Percentiles rank a stretch among this genome's conserved stretches.
These are phyloP conservation scores for Metarhizium anisopliae DNA, from an alignment of 2,329 filamentous ascomycete species.

Conservation along the genomic window DNA sequence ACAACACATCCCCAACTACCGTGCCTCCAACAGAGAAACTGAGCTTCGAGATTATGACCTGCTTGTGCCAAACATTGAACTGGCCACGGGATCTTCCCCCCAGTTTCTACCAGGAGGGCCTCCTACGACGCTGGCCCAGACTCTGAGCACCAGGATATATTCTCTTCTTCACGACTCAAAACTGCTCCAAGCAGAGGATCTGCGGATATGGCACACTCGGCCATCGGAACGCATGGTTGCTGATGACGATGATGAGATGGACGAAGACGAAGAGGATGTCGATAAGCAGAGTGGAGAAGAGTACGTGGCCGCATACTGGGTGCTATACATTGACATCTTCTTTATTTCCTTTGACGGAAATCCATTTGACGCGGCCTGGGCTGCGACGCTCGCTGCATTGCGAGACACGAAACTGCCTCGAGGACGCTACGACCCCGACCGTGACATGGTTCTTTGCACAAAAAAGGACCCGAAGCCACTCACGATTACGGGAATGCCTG, in stretches of 20 bases:
- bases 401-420: constrained; percentile 66
- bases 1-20: constrained; percentile 61
- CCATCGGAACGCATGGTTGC: constrained; percentile 37
- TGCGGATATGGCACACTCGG: constrained; percentile 63
- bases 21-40: constrained; percentile 30
- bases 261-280: constrained; percentile 24
- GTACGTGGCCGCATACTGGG: constrained; percentile 80
- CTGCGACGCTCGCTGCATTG: constrained; percentile 72
- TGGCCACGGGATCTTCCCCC: constrained; percentile 84
- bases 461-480: constrained; percentile 46
- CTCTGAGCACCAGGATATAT: constrained; percentile 71
- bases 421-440: constrained; percentile 77
- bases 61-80: constrained; percentile 86
- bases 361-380: constrained; percentile 85
- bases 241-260: constrained; percentile 30
- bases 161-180: constrained; percentile 64
- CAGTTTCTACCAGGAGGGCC: constrained; percentile 77
- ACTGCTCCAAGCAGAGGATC: constrained; percentile 55
- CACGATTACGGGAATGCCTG: constrained; percentile 55
- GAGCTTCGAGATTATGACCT: constrained; percentile 59
- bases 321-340: constrained; percentile 88
- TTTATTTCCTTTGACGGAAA: constrained; percentile 91
- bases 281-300: constrained; percentile 26
- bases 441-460: constrained; percentile 70
- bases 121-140: constrained; percentile 72